Conservation (phyloP, 2,329 filamentous ascomycete species). For the Thielaviopsis ethacetica region DNA sequence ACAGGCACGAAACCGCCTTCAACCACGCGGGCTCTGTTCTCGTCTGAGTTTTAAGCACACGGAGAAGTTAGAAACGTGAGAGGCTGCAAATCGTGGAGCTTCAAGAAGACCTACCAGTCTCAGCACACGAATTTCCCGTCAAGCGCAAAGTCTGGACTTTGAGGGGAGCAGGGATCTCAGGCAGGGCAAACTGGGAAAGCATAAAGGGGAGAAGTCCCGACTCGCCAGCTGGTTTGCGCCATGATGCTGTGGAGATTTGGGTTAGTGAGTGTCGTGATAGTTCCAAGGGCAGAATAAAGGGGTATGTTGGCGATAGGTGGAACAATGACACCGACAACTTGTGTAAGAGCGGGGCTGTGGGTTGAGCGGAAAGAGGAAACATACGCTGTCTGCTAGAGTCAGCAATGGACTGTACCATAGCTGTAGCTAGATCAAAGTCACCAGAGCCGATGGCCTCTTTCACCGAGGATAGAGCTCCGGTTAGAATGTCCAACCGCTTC, state of each 20-base stretch:
- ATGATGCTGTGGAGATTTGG: constrained; percentile 2
- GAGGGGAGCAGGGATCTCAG: neutral
- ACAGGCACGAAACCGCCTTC: constrained; percentile 28
- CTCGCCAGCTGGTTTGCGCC: constrained; percentile 8
- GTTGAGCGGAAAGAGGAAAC: neutral
- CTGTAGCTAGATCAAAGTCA: neutral
- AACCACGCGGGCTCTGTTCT: constrained; percentile 41
- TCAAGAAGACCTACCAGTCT: constrained; percentile 3
- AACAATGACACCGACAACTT: neutral
- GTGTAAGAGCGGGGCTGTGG: neutral
- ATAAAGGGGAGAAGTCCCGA: constrained; percentile 1
- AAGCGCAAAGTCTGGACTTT: constrained; percentile 9
- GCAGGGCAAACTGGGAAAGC: neutral
- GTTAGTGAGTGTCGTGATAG: neutral
- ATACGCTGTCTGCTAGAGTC: constrained; percentile 10
- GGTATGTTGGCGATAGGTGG: neutral
- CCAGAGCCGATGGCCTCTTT: neutral
- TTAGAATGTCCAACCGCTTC: constrained; percentile 5
- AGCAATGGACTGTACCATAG: constrained; percentile 6
- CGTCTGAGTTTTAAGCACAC: constrained; percentile 24
- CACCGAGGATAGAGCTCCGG: neutral
- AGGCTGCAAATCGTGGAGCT: too few relatives aligned
- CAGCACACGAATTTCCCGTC: constrained; percentile 11
- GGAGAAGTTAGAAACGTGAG: neutral
- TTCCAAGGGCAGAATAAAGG: neutral